Percentiles rank a stretch among this genome's conserved stretches.
phyloP scores from a whole-genome alignment of 2,329 filamentous ascomycete genomes.

The Grosmannia clavigera region DNA sequence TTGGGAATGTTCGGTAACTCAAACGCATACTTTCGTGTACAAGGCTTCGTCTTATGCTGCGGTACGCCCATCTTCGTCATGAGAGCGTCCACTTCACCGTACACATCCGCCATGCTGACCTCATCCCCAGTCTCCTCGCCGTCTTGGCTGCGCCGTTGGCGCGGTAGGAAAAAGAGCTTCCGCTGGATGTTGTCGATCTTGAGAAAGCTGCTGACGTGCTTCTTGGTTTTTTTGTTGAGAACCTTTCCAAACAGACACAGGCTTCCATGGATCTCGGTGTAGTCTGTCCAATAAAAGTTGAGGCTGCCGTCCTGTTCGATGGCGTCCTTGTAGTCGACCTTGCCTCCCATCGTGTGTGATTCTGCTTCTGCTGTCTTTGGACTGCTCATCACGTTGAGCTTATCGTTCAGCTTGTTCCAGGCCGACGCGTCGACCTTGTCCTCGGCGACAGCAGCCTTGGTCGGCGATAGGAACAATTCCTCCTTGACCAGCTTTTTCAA shows the following conservation, averaged over 20 bases:
- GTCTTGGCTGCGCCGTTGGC: constrained; percentile 43
- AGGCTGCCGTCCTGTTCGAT: constrained; percentile 88
- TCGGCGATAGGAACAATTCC: constrained; percentile 57
- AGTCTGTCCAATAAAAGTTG: constrained; percentile 95
- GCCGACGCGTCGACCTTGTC: constrained; percentile 62
- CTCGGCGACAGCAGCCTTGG: constrained; percentile 21
- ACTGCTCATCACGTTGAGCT: constrained; percentile 73
- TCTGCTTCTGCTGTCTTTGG: constrained; percentile 47
- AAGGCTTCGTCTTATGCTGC: constrained; percentile 89
- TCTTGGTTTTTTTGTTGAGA: constrained; percentile 68
- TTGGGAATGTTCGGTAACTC: constrained; percentile 78
- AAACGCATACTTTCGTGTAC: constrained; percentile 87
- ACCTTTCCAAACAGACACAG: constrained; percentile 95
- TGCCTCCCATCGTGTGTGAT: constrained; percentile 58
- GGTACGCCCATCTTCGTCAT: constrained; percentile 79
- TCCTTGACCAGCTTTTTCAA: constrained; percentile 62
- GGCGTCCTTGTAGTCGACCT: constrained; percentile 72
- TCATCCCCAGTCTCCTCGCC: constrained; percentile 63
- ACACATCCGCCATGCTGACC: constrained; percentile 79
- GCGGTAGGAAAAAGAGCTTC: constrained; percentile 86
- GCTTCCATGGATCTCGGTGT: constrained; percentile 81
- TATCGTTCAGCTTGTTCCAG: constrained; percentile 80
- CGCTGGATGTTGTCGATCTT: constrained; percentile 91
- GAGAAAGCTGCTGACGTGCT: constrained; percentile 83
- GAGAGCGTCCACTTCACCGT: constrained; percentile 74